Percentiles rank a stretch among this genome's conserved stretches.
phyloP scores from a whole-genome alignment of 2,329 filamentous ascomycete species.

The Hyphodiscus sp. region DNA sequence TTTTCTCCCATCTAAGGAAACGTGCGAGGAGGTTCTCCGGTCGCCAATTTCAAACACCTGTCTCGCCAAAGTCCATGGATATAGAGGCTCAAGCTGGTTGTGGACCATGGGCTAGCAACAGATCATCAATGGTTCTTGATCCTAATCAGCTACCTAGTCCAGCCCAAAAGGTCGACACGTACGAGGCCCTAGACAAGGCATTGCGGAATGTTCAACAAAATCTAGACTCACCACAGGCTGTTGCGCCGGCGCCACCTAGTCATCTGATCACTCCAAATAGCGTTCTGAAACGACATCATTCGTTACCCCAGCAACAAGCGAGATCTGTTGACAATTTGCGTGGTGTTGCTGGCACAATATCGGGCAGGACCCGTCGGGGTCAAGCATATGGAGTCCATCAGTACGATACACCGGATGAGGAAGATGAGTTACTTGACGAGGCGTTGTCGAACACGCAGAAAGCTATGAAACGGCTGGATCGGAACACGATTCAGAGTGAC shows the following conservation, averaged over 20 bases:
- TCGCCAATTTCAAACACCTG: slow-evolving; percentile 68
- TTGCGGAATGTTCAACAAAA: slow-evolving; percentile 48
- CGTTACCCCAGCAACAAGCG: slow-evolving; percentile 49
- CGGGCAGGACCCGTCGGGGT: slow-evolving; percentile 72
- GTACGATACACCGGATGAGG: slow-evolving; percentile 93
- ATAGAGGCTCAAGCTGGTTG: slow-evolving; percentile 90
- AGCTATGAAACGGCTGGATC: slow-evolving; percentile 65
- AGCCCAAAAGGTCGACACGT: slow-evolving; percentile 47
- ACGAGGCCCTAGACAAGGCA: slow-evolving; percentile 55
- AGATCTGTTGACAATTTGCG: slow-evolving; percentile 57
- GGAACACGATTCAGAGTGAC: slow-evolving; percentile 31
- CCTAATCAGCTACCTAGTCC: slow-evolving; percentile 38
- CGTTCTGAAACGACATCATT: slow-evolving; percentile 59
- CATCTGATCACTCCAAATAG: slow-evolving; percentile 45
- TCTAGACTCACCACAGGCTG: slow-evolving; percentile 35
- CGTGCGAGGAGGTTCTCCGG: slow-evolving; percentile 88
- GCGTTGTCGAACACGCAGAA: slow-evolving; percentile 71
- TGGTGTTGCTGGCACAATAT: slow-evolving; percentile 50
- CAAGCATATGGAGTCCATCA: slow-evolving; percentile 69
- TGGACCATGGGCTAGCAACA: slow-evolving; percentile 78
- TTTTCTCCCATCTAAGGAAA: slow-evolving; percentile 96
- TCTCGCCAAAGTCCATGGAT: slow-evolving; percentile 76
- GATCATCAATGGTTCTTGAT: slow-evolving; percentile 78
- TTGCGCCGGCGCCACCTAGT: slow-evolving; percentile 43
- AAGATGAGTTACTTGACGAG: slow-evolving; percentile 92